Evolutionary conservation across 2,329 filamentous ascomycete genomes (phyloP).

Genomic region (Mollisia scopiformis): DNA sequence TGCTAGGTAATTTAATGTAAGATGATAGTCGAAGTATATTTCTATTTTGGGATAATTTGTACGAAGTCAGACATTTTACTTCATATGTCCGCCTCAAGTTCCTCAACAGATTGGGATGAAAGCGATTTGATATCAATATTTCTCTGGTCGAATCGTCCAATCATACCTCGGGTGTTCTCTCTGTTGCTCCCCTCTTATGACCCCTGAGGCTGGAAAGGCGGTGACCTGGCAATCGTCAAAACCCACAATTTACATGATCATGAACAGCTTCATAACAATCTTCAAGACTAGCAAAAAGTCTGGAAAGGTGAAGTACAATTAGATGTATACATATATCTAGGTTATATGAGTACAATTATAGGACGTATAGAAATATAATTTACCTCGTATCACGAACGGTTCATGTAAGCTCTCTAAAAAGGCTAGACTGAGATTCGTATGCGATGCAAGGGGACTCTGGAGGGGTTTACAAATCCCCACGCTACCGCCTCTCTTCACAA

Average conservation of each 20-base stretch:
- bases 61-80: not conserved
- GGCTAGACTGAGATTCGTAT: not conserved
- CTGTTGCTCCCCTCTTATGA: not conserved
- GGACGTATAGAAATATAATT: not conserved
- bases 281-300: not conserved
- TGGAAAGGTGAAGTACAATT: not conserved
- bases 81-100: no score
- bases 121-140: not conserved
- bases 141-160: not conserved
- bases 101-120: not conserved
- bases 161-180: not conserved
- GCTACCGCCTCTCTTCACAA: not conserved
- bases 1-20: not conserved
- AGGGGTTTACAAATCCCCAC: not conserved
- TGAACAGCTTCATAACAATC: not conserved
- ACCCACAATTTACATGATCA: not conserved
- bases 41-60: not conserved
- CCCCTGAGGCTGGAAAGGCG: not conserved
- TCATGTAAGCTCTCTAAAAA: not conserved
- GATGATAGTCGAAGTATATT: not conserved
- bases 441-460: not conserved
- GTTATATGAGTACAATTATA: not conserved
- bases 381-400: not conserved
- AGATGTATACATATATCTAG: not conserved
- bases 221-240: not conserved